Evolutionary conservation across 495 filamentous ascomycete genomes (phyloP), one percentile per base, ranked within the genome.

Genomic region (Glonium stellatum): DNA sequence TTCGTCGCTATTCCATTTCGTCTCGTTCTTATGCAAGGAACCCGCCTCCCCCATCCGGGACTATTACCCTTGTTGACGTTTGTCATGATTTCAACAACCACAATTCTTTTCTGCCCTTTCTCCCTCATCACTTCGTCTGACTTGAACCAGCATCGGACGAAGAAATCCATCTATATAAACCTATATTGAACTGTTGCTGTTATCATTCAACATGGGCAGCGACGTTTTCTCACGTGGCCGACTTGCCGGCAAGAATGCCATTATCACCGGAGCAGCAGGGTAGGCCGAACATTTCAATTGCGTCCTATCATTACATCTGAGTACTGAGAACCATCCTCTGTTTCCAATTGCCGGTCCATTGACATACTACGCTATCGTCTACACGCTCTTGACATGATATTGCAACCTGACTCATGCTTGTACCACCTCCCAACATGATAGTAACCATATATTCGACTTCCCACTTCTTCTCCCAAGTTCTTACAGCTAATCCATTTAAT

Each of bases 241-340:
- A 71, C 79, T 98, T 21, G 78, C 84, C 51, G 91, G 89, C 73
- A 98, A 97, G 76, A 95, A 95, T 74, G 89, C 89, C 71, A 84
- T 98, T 63, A 82, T 98, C 68, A 98, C 93, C 19, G 92, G 92
- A 70, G 92, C 87, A 35, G 92, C 87, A 59, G 88, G 91, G 91
- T 96, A 82, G 70, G 85, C 79, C 23, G 6, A 51, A 39, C 21
- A 23, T 4, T 56, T 21, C 3, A 21, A 12, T 53, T 13, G 22
- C 18, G n/a, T 44, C 18, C 39, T 44, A 13, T 18, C 39, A 15
- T n/a, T 39, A 34, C 22, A 9, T 36, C 42, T 55, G n/a, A 19
- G 18, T 13, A 36, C 62, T 58, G 46, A 21, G 22, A 13, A 44
- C 13, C 39, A 44, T 15, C 18, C 12, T 44, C 18, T 13, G 12